phyloP scores from a whole-genome alignment of 2,329 filamentous ascomycete genomes.

The Simplicillium aogashimaense region DNA sequence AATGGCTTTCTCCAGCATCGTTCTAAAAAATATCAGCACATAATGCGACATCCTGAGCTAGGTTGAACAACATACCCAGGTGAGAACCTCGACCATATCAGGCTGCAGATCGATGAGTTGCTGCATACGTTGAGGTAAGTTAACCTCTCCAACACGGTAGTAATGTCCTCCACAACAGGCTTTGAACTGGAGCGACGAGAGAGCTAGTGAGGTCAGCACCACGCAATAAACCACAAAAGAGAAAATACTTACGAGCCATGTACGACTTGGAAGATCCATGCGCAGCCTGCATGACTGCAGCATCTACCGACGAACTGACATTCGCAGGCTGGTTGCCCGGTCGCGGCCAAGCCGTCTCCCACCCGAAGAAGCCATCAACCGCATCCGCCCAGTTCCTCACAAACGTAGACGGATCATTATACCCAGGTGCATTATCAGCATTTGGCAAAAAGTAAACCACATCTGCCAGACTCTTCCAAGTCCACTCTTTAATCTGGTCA shows the following conservation, averaged over 20 bases:
- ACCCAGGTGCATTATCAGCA: conserved; percentile 3
- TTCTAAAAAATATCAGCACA: conserved; percentile 5
- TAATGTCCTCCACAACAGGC: conserved; percentile 5
- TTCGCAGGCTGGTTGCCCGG: conserved; percentile 3
- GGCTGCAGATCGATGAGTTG: conserved; percentile 5
- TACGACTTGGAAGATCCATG: conserved; percentile 2
- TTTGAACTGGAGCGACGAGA: conserved; percentile 9
- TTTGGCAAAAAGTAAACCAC: conserved; percentile 7
- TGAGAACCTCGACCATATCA: conserved; percentile 4
- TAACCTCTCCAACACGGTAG: conserved; percentile 9
- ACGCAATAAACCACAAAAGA: not conserved
- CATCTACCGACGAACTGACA: conserved; percentile 4
- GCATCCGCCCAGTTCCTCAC: conserved; percentile 4
- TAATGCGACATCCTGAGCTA: too few species aligned
- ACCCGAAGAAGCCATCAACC: conserved; percentile 8
- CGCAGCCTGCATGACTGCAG: conserved; percentile 2
- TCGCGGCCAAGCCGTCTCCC: conserved; percentile 9
- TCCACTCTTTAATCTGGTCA: too few species aligned
- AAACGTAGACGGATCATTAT: conserved; percentile 3
- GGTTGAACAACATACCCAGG: too few species aligned
- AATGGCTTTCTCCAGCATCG: conserved; percentile 12
- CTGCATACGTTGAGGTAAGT: conserved; percentile 7
- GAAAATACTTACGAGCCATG: conserved; percentile 6
- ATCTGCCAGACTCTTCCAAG: too few species aligned
- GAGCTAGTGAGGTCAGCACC: not conserved